Percentiles rank a stretch among this genome's conserved stretches.
Conservation (phyloP, 1,139 yeast species). For the Yamadazyma atmosphaerica region DNA sequence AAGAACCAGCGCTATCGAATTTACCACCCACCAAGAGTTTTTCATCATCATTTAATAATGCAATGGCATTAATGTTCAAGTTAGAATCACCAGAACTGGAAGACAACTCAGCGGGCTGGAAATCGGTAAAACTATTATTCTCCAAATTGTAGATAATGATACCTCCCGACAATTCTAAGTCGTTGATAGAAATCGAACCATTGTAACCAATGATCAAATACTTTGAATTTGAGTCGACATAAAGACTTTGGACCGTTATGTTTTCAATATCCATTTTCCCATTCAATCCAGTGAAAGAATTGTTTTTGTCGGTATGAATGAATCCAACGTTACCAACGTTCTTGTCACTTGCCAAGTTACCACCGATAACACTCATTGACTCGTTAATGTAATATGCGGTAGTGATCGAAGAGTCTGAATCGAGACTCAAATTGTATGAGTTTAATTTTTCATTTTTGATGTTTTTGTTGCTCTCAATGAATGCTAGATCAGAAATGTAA, state of each 20-base stretch:
- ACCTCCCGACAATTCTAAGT: slow-evolving; percentile 36
- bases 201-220: slow-evolving; percentile 52
- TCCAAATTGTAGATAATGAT: slow-evolving; percentile 52
- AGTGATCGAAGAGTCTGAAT: slow-evolving; percentile 38
- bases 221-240: slow-evolving; percentile 37
- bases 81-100: slow-evolving; percentile 19
- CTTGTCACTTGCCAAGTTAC: slow-evolving; percentile 28
- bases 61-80: slow-evolving; percentile 53
- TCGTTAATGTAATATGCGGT: slow-evolving; percentile 46
- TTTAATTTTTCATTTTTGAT: slow-evolving; percentile 17
- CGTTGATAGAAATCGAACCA: slow-evolving; percentile 38
- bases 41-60: slow-evolving; percentile 48
- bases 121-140: slow-evolving; percentile 33
- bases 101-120: slow-evolving; percentile 51
- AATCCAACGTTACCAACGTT: slow-evolving; percentile 35
- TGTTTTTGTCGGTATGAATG: slow-evolving; percentile 29
- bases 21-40: slow-evolving; percentile 76
- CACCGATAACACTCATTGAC: slow-evolving; percentile 54
- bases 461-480: slow-evolving; percentile 20
- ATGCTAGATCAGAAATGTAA: slow-evolving; percentile 33
- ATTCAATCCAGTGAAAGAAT: slow-evolving; percentile 25
- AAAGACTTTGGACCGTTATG: slow-evolving; percentile 40
- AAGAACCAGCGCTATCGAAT: slow-evolving; percentile 60
- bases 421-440: slow-evolving; percentile 24
- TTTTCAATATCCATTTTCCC: slow-evolving; percentile 39